Percentiles rank a stretch among this genome's conserved stretches.
phyloP scores from a whole-genome alignment of 768 basidiomycete genomes.

The Lepiota venenata region DNA sequence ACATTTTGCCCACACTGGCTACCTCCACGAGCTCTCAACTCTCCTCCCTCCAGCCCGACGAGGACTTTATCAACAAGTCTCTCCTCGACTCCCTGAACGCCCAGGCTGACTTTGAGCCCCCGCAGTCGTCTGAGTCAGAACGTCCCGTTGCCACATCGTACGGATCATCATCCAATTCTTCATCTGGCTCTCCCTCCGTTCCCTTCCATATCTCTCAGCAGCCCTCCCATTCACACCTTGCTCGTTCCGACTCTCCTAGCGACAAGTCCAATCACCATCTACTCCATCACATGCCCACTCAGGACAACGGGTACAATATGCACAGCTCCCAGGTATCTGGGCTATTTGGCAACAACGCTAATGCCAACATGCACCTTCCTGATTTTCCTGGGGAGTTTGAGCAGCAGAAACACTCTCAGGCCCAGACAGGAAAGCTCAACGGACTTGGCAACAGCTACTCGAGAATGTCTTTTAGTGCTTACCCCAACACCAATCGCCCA shows the following conservation, averaged over 20 bases:
- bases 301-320: slow-evolving; percentile 33
- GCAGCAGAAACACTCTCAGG: slow-evolving; percentile 30
- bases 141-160: slow-evolving; percentile 42
- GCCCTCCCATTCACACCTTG: slow-evolving; percentile 34
- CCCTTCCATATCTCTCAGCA: slow-evolving; percentile 52
- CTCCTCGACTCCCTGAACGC: slow-evolving; percentile 81
- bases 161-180: slow-evolving; percentile 49
- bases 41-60: slow-evolving; percentile 49
- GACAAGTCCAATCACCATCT: slow-evolving; percentile 33
- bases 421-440: slow-evolving; percentile 30
- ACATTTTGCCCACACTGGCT: slow-evolving; percentile 47
- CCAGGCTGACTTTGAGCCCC: slow-evolving; percentile 77
- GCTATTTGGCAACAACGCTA: slow-evolving; percentile 32
- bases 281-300: slow-evolving; percentile 29
- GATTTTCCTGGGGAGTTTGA: slow-evolving; percentile 37
- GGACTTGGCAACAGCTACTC: slow-evolving; percentile 26
- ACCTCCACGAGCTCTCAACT: slow-evolving; percentile 36
- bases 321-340: slow-evolving; percentile 24
- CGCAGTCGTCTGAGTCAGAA: slow-evolving; percentile 50
- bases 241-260: slow-evolving; percentile 48
- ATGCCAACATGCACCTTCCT: slow-evolving; percentile 35
- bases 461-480: slow-evolving; percentile 33
- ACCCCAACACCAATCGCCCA: slow-evolving; percentile 40
- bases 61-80: slow-evolving; percentile 86
- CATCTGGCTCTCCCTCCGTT: slow-evolving; percentile 53